Conservation (phyloP, 2,329 filamentous ascomycete species). For the Diplocarpon mali region DNA sequence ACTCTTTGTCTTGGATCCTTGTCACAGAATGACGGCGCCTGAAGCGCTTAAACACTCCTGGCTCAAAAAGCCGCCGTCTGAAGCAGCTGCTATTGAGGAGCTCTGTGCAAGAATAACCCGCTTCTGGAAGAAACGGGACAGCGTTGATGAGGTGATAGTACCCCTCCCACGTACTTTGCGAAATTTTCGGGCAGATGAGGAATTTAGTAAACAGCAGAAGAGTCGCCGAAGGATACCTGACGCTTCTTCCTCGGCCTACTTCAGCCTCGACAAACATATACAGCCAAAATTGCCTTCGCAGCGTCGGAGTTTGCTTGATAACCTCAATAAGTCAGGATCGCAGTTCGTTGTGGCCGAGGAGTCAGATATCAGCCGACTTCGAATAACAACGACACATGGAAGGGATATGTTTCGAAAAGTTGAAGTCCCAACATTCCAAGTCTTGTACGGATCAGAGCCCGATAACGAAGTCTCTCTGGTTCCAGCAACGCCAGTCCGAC, state of each 20-base stretch:
- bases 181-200: background rate
- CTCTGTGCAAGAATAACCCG: slow-evolving; percentile 17
- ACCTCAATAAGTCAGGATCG: slow-evolving; percentile 15
- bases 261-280: slow-evolving; percentile 22
- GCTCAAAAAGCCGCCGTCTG: slow-evolving; percentile 24
- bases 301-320: slow-evolving; percentile 16
- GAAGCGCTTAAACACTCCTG: slow-evolving; percentile 29
- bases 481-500: background rate
- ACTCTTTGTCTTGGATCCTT: slow-evolving; percentile 28
- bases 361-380: background rate
- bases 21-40: slow-evolving; percentile 26
- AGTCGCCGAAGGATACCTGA: slow-evolving; percentile 19
- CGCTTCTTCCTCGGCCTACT: slow-evolving; percentile 21
- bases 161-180: slow-evolving; percentile 10
- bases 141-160: slow-evolving; percentile 16
- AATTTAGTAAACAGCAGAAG: background rate
- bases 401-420: slow-evolving; percentile 14
- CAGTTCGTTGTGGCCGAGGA: slow-evolving; percentile 9
- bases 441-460: background rate
- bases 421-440: background rate
- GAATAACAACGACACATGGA: slow-evolving; percentile 7
- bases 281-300: slow-evolving; percentile 10
- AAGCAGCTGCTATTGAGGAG: slow-evolving; percentile 19
- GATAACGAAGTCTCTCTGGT: slow-evolving; percentile 5
- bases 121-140: slow-evolving; percentile 22